Evolutionary conservation across 2,329 filamentous ascomycete species (phyloP).

Genomic region (Microcyclospora pomicola): DNA sequence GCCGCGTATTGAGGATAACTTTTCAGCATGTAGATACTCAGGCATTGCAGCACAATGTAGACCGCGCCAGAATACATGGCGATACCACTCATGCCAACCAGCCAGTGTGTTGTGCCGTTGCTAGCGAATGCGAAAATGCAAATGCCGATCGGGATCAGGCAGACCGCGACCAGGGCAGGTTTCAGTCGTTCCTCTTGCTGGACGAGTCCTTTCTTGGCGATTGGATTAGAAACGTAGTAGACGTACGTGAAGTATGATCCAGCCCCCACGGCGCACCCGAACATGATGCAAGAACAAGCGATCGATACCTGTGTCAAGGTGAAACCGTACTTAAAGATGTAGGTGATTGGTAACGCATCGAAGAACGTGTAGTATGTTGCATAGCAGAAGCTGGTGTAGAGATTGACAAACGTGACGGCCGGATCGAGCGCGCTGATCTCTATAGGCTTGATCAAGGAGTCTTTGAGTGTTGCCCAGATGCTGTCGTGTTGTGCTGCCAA

Average conservation of each 20-base stretch:
- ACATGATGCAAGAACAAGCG: constrained; percentile 9
- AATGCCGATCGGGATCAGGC: constrained; percentile 19
- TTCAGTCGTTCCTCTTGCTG: constrained; percentile 19
- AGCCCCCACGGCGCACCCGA: constrained; percentile 12
- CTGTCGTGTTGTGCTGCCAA: constrained; percentile 43
- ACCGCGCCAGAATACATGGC: constrained; percentile 23
- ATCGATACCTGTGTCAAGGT: constrained; percentile 24
- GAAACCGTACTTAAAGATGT: constrained; percentile 46
- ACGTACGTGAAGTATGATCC: constrained; percentile 8
- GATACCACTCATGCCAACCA: constrained; percentile 27
- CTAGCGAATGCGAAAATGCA: constrained; percentile 23
- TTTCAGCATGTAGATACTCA: constrained; percentile 27
- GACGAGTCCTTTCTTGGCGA: constrained; percentile 14
- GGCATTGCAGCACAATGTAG: constrained; percentile 30
- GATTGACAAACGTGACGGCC: constrained; percentile 13
- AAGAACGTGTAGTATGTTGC: constrained; percentile 49
- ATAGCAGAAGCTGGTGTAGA: constrained; percentile 43
- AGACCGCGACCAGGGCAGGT: constrained; percentile 17
- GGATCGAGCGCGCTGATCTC: constrained; percentile 29
- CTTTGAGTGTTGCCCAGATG: constrained; percentile 40
- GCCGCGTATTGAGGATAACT: constrained; percentile 35
- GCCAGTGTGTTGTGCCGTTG: constrained; percentile 23
- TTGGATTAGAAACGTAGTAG: constrained; percentile 4
- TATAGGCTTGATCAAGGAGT: constrained; percentile 44
- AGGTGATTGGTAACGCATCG: constrained; percentile 54